phyloP scores from a whole-genome alignment of 2,329 filamentous ascomycete species.

The Penicillium capsulatum region DNA sequence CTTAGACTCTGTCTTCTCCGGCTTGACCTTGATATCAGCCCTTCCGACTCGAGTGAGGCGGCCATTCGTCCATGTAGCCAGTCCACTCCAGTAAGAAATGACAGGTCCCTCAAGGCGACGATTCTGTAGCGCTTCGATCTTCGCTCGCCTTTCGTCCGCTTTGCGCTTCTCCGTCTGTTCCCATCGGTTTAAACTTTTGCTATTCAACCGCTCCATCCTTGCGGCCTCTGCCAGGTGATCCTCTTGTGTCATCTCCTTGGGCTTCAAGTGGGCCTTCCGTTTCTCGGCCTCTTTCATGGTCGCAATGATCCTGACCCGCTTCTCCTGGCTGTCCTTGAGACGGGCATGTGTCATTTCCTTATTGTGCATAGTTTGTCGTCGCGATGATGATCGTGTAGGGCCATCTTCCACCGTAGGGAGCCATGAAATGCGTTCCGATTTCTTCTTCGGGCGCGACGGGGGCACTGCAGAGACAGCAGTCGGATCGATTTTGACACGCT shows the following conservation, averaged over 20 bases:
- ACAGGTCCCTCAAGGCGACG: conserved; percentile 83
- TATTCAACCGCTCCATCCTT: conserved; percentile 76
- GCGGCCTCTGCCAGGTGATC: conserved; percentile 80
- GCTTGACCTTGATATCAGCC: conserved; percentile 45
- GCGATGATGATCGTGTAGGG: conserved; percentile 58
- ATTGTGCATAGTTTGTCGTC: conserved; percentile 61
- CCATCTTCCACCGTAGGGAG: conserved; percentile 60
- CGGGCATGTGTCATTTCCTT: conserved; percentile 55
- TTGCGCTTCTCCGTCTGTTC: conserved; percentile 87
- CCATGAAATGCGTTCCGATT: conserved; percentile 67
- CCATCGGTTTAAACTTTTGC: conserved; percentile 88
- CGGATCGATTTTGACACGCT: conserved; percentile 69
- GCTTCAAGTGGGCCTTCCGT: conserved; percentile 67
- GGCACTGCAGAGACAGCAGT: conserved; percentile 40
- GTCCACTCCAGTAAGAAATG: conserved; percentile 89
- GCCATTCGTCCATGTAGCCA: conserved; percentile 73
- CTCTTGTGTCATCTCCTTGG: conserved; percentile 78
- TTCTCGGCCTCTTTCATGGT: conserved; percentile 60
- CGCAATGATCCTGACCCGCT: conserved; percentile 46
- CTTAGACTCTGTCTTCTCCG: conserved; percentile 45
- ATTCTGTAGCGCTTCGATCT: conserved; percentile 81
- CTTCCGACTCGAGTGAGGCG: conserved; percentile 68
- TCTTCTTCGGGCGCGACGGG: conserved; percentile 57
- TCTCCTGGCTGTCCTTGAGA: conserved; percentile 48
- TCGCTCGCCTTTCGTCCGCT: conserved; percentile 75